Evolutionary conservation across 73 alveolate species (phyloP).

Genomic region (Paraurostyla sp.): DNA sequence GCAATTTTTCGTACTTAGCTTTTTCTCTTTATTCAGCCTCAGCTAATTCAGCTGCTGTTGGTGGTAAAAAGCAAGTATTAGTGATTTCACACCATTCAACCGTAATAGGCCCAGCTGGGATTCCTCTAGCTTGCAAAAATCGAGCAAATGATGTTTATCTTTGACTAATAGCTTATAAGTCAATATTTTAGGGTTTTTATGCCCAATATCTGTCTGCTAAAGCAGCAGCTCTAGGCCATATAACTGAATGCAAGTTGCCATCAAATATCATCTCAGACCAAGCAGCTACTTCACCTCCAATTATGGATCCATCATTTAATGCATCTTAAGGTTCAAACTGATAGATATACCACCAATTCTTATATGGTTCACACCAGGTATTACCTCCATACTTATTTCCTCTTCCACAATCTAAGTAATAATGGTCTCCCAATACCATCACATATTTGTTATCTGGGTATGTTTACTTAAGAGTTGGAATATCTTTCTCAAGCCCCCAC

Average conservation of each 20-base stretch:
- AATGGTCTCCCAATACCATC: constrained; percentile 52
- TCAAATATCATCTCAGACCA: constrained; percentile 63
- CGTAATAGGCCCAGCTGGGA: constrained; percentile 1
- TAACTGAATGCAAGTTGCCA: constrained; percentile 8
- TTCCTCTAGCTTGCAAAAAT: neutral
- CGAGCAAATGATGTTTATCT: neutral
- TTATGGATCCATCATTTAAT: constrained; percentile 12
- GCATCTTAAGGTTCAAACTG: constrained; percentile 65
- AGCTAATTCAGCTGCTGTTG: too few species aligned
- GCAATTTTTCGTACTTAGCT: too few species aligned
- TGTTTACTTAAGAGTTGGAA: neutral
- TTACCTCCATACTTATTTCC: constrained; percentile 73
- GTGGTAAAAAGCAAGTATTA: neutral
- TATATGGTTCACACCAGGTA: constrained; percentile 79
- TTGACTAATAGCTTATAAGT: neutral
- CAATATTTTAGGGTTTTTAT: constrained; percentile 35
- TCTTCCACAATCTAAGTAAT: constrained; percentile 77
- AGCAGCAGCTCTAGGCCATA: constrained; percentile 75
- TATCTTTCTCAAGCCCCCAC: constrained; percentile 55
- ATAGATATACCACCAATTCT: constrained; percentile 71
- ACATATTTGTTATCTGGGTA: constrained; percentile 65
- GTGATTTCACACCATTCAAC: constrained; percentile 14
- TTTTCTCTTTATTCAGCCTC: too few species aligned
- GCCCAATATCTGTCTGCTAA: constrained; percentile 65
- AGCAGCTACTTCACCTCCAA: constrained; percentile 72